Evolutionary conservation across 2,329 filamentous ascomycete genomes (phyloP).

Genomic region (Sporothrix sp.): DNA sequence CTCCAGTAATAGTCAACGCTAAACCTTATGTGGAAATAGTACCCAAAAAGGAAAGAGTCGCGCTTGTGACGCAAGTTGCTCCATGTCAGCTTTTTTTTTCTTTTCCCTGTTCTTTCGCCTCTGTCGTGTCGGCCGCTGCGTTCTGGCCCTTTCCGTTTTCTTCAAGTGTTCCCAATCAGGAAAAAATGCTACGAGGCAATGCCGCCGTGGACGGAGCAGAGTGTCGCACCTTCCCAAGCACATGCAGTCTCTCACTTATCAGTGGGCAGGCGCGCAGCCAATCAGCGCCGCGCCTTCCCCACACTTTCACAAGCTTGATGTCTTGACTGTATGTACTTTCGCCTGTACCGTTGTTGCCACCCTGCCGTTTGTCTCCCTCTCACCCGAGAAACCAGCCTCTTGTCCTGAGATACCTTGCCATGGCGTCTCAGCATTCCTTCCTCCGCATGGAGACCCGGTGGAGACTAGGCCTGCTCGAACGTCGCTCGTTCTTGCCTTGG

Average conservation of each 20-base stretch:
- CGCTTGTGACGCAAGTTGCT: neutral
- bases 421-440: too few relatives aligned
- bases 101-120: neutral
- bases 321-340: neutral
- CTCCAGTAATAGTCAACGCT: neutral
- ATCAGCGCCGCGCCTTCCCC: conserved; percentile 19
- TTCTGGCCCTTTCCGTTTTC: conserved; percentile 9
- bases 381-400: conserved; percentile 15
- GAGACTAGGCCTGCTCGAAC: too few relatives aligned
- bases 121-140: neutral
- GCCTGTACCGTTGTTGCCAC: conserved; percentile 4
- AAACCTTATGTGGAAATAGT: conserved; percentile 15
- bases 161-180: conserved; percentile 13
- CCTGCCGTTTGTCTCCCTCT: conserved; percentile 14
- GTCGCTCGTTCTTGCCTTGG: too few relatives aligned
- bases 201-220: too few relatives aligned
- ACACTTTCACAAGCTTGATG: conserved; percentile 26
- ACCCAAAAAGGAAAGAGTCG: conserved; percentile 17
- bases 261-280: conserved; percentile 6
- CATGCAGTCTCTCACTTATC: conserved; percentile 11
- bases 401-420: too few relatives aligned
- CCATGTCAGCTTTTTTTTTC: neutral
- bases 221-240: conserved; percentile 3
- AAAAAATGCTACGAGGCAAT: conserved; percentile 2
- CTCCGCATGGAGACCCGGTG: neutral